Base-by-base conservation (phyloP, 257 asterid species). In the Prunella vulgaris region DNA sequence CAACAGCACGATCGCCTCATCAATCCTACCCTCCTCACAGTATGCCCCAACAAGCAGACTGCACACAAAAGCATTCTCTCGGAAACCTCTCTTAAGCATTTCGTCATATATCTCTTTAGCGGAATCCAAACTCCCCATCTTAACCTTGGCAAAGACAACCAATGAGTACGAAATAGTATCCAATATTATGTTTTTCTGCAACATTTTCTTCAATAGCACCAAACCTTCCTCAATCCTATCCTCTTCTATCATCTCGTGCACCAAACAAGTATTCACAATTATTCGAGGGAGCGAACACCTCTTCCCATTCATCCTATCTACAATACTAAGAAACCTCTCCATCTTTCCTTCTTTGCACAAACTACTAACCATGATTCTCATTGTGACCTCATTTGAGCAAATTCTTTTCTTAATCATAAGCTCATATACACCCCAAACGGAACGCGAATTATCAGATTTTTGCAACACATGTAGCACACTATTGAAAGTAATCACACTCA, bases 331-430 rank as follows among this genome's bases (percentile, higher is more conserved):
- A 77, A 82, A 75, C 72, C 48, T 80, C 62, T 75, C 78, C 73
- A 89, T 64, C 48, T 80, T 87, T 30, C 98, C 96, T 76, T 79
- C 89, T 79, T 89, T 92, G 73, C 96, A 77, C 81, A 92, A 49
- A 13, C 88, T 87, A 58, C 73, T 75, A 68, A 87, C 78, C 96
- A 92, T 83, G 59, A 82, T 82, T 64, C 85, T 79, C 59, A 66
- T 46, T 2, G 92, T 87, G 57, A 69, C 80, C 76, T 86, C 90
- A 77, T 87, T 87, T 10, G 95, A 88, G 66, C 68, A 69, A 63
- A 76, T 60, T 81, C 86, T 82, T 49, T 82, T 77, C 25, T 37
- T 64, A 70, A 87, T 72, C 90, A 89, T 89, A 59, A 82, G 84
- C 81, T 86, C 90, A 66, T 89, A 89, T 0, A 86, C 77, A 35